phyloP scores from a whole-genome alignment of 163 green algal genomes.

The Picocystis sp. region DNA sequence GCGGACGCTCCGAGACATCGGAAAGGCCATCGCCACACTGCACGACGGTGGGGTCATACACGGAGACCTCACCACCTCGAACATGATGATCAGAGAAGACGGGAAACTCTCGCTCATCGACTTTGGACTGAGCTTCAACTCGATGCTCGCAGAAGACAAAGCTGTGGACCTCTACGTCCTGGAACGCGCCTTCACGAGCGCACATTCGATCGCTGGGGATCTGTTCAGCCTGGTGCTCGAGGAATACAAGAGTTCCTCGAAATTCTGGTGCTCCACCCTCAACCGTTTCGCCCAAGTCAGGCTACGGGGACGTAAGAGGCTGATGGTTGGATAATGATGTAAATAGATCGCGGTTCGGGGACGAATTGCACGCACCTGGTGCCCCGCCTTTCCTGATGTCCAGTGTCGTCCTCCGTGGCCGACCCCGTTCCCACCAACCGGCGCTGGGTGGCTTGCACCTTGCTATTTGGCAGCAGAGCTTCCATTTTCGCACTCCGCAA shows the following conservation, averaged over 20 bases:
- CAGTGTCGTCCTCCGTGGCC: too few relatives aligned
- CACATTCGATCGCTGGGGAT: constrained; percentile 28
- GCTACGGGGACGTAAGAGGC: constrained; percentile 52
- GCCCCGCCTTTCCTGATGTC: too few relatives aligned
- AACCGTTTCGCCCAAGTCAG: constrained; percentile 73
- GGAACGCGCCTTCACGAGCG: constrained; percentile 56
- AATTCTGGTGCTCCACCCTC: constrained; percentile 45
- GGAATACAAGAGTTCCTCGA: constrained; percentile 45
- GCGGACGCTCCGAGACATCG: constrained; percentile 25
- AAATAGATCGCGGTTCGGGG: too few relatives aligned
- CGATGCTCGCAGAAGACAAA: constrained; percentile 67
- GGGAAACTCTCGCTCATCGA: constrained; percentile 63
- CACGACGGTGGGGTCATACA: constrained; percentile 82
- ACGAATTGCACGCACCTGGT: too few relatives aligned
- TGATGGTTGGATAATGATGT: constrained; percentile 56
- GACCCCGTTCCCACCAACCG: too few relatives aligned
- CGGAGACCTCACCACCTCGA: constrained; percentile 72
- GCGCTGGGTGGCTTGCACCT: too few relatives aligned
- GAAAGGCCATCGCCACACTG: constrained; percentile 42
- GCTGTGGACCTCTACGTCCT: constrained; percentile 84
- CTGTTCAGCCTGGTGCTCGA: constrained; percentile 53
- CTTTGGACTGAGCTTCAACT: constrained; percentile 65
- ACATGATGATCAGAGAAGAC: constrained; percentile 50
- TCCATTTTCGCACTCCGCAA: too few relatives aligned
- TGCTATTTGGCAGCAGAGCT: too few relatives aligned